These are phyloP conservation scores for Fusarium euwallaceae DNA, from an alignment of 2,329 filamentous ascomycete species.

Conservation along the genomic window DNA sequence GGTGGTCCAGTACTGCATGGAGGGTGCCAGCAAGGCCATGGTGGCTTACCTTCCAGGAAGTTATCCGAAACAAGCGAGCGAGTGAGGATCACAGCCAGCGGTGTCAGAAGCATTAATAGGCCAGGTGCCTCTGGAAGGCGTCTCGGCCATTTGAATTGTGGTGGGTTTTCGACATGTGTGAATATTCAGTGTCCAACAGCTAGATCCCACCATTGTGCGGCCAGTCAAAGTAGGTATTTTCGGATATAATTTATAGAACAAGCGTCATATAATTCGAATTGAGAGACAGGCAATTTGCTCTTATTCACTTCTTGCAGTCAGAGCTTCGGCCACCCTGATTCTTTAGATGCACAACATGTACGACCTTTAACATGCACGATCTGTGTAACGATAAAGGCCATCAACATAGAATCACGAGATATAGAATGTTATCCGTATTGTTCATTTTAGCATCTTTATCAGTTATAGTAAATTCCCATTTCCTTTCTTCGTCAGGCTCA, in stretches of 20 bases:
- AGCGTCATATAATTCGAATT: not conserved
- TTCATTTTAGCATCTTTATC: not conserved
- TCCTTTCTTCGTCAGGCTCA: not conserved
- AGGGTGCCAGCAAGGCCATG: slow-evolving; percentile 87
- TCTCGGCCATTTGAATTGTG: not conserved
- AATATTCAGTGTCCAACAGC: not conserved
- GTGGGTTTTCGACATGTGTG: not conserved
- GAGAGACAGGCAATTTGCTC: not conserved
- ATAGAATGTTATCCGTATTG: no score
- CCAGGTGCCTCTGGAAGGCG: not conserved
- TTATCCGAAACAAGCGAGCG: slow-evolving; percentile 4
- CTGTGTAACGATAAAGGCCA: not conserved
- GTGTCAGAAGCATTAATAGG: not conserved
- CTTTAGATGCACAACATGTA: no score
- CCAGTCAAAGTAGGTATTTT: not conserved
- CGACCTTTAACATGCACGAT: not conserved
- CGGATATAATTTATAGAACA: not conserved
- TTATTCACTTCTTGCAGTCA: not conserved
- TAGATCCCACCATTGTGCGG: not conserved
- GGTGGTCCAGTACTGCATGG: slow-evolving; percentile 91
- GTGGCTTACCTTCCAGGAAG: slow-evolving; percentile 70
- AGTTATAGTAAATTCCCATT: not conserved
- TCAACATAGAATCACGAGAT: no score
- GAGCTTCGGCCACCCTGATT: not conserved
- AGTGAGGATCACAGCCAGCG: slow-evolving; percentile 11